Conservation (phyloP, 148 eudicot species). For the Nepenthes gracilis region DNA sequence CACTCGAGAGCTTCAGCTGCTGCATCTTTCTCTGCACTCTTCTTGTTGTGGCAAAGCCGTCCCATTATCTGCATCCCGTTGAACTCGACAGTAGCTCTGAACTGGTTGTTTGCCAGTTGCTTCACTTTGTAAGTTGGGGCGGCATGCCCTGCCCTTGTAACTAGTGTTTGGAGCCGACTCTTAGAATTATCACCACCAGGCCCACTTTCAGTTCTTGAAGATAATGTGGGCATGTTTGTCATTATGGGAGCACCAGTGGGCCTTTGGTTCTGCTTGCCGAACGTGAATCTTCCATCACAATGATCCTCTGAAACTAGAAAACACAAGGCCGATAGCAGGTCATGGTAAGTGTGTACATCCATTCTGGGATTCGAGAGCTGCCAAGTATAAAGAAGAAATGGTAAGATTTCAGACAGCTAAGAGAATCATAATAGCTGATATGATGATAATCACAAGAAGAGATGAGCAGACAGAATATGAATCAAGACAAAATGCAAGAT, state of each 20-base stretch:
- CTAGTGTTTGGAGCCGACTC: slow-evolving; percentile 81
- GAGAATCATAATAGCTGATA: not conserved
- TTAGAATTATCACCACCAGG: slow-evolving; percentile 96
- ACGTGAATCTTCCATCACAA: slow-evolving; percentile 68
- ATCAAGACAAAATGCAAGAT: not conserved
- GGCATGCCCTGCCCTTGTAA: slow-evolving; percentile 65
- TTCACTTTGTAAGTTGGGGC: slow-evolving; percentile 58
- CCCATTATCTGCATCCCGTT: slow-evolving; percentile 82
- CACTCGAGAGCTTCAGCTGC: slow-evolving; percentile 91
- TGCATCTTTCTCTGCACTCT: slow-evolving; percentile 90
- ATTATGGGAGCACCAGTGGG: slow-evolving; percentile 26
- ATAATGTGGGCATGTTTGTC: slow-evolving; percentile 19
- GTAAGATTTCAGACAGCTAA: not conserved
- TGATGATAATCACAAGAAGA: not conserved
- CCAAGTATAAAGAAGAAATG: slow-evolving; percentile 5
- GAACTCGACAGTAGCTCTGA: slow-evolving; percentile 62
- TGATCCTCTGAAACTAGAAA: slow-evolving; percentile 58
- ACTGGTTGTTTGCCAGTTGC: slow-evolving; percentile 61
- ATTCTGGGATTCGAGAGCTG: slow-evolving; percentile 77
- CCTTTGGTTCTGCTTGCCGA: slow-evolving; percentile 38
- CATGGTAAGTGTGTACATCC: slow-evolving; percentile 39
- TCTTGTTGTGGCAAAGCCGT: slow-evolving; percentile 71
- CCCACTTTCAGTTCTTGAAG: slow-evolving; percentile 57
- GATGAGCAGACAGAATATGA: not conserved
- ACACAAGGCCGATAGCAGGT: slow-evolving; percentile 59